phyloP scores from a whole-genome alignment of 352 stramenopile genomes.

The Pythium dissimile region DNA sequence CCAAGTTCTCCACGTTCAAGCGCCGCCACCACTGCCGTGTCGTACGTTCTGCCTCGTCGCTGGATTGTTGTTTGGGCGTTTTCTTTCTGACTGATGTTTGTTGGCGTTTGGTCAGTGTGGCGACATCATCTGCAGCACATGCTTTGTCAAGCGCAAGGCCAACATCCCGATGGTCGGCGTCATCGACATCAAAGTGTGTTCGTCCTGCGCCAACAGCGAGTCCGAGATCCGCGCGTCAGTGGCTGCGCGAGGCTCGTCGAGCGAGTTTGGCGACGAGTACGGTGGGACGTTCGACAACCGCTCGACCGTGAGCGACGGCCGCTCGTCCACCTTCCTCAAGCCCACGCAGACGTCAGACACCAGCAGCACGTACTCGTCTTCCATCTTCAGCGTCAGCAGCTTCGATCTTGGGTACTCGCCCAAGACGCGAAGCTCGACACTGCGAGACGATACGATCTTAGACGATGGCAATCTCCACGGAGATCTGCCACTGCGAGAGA shows the following conservation, averaged over 20 bases:
- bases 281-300: conserved; percentile 1
- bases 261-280: neutral
- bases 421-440: neutral
- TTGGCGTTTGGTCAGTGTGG: conserved; percentile 8
- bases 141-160: conserved; percentile 24
- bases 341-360: neutral
- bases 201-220: conserved; percentile 19
- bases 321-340: conserved; percentile 15
- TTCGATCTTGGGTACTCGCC: conserved; percentile 14
- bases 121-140: conserved; percentile 19
- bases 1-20: conserved; percentile 22
- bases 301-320: conserved; percentile 2
- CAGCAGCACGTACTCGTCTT: conserved; percentile 20
- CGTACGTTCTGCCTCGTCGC: neutral
- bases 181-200: conserved; percentile 23
- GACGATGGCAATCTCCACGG: neutral
- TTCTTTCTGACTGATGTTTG: neutral
- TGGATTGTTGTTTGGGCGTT: neutral
- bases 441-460: neutral
- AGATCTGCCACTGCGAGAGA: conserved; percentile 6
- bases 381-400: conserved; percentile 19
- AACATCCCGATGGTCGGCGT: conserved; percentile 23
- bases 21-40: conserved; percentile 21
- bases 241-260: conserved; percentile 4
- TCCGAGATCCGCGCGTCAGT: conserved; percentile 1